Evolutionary conservation across 2,329 filamentous ascomycete species (phyloP).

Genomic region (Rhexocercosporidium sp.): DNA sequence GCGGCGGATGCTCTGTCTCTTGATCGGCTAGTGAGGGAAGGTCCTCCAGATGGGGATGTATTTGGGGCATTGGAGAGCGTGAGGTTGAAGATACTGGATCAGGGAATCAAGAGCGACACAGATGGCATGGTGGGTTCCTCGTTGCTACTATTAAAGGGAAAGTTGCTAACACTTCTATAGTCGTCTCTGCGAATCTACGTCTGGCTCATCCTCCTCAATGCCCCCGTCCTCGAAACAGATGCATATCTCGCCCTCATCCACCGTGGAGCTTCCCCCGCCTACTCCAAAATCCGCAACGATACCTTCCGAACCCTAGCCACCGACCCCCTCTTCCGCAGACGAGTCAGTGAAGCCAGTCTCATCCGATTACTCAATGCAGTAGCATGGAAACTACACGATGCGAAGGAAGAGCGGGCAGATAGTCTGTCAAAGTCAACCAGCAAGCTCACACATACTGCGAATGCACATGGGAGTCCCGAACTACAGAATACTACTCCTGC

Average conservation of each 20-base stretch:
- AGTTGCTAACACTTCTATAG: slow-evolving; percentile 52
- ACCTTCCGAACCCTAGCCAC: slow-evolving; percentile 96
- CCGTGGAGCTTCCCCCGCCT: slow-evolving; percentile 90
- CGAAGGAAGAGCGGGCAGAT: slow-evolving; percentile 52
- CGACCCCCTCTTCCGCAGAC: slow-evolving; percentile 93
- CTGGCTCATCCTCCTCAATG: slow-evolving; percentile 92
- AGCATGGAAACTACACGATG: slow-evolving; percentile 91
- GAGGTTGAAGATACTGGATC: slow-evolving; percentile 74
- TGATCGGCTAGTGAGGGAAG: slow-evolving; percentile 80
- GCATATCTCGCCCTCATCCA: slow-evolving; percentile 89
- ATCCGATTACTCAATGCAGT: slow-evolving; percentile 94
- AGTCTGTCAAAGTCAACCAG: slow-evolving; percentile 21
- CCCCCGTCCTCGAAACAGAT: slow-evolving; percentile 83
- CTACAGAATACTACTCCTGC: slow-evolving; percentile 33
- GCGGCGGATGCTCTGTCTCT: slow-evolving; percentile 65
- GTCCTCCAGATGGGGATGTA: slow-evolving; percentile 74
- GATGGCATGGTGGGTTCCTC: slow-evolving; percentile 74
- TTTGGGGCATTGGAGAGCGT: slow-evolving; percentile 70
- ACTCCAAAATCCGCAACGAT: slow-evolving; percentile 97
- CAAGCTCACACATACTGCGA: slow-evolving; percentile 31
- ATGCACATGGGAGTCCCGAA: slow-evolving; percentile 39
- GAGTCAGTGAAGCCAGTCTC: slow-evolving; percentile 92
- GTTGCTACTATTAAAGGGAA: slow-evolving; percentile 17
- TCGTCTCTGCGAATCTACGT: slow-evolving; percentile 93
- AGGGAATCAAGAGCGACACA: slow-evolving; percentile 76